phyloP scores from a whole-genome alignment of 106 monocot species.

The Apostasia ramifera region DNA sequence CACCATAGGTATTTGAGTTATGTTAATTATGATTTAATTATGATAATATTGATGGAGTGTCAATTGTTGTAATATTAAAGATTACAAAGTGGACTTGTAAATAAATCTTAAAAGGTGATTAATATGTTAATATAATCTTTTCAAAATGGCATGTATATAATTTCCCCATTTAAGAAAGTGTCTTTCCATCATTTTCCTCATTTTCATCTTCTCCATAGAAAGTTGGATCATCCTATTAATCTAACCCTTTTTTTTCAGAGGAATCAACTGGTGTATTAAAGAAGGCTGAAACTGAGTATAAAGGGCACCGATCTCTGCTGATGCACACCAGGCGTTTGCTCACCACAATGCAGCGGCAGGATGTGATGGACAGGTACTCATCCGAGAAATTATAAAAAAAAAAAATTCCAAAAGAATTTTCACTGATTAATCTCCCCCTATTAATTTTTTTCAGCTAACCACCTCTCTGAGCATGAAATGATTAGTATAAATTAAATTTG shows the following conservation, averaged over 20 bases:
- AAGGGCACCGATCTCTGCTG: constrained; percentile 88
- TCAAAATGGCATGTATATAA: no score
- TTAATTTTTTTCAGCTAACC: no score
- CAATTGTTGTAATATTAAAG: no score
- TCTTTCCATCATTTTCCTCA: neutral
- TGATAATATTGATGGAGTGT: no score
- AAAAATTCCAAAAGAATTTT: neutral
- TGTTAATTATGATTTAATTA: no score
- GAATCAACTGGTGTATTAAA: constrained; percentile 78
- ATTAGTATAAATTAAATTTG: neutral
- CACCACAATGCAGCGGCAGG: constrained; percentile 77
- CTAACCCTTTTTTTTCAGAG: constrained; percentile 28
- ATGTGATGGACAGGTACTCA: constrained; percentile 84
- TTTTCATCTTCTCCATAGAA: neutral
- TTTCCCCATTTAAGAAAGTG: neutral
- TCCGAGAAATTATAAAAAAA: neutral
- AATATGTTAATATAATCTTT: no score
- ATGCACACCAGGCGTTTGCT: constrained; percentile 72
- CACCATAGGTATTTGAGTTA: no score
- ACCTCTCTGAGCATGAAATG: no score
- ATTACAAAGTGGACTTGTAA: no score
- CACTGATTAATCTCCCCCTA: no score
- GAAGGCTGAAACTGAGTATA: constrained; percentile 92
- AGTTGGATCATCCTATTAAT: neutral
- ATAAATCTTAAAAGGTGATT: no score